Evolutionary conservation across 208 protist genomes (phyloP).

Genomic region (Trypanosoma scelopori): DNA sequence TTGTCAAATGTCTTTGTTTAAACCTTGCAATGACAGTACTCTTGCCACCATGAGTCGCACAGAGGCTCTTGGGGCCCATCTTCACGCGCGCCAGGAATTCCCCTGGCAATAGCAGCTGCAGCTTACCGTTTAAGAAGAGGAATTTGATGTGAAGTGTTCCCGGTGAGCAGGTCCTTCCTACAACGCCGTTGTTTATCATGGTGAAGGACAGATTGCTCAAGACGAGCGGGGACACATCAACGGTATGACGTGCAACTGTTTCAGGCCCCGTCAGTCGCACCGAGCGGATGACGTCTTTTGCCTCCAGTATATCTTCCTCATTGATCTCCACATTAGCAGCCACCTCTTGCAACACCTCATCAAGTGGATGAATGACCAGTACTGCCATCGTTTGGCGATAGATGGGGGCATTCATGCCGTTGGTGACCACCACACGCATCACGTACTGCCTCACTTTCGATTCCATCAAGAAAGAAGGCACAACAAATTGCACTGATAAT

Average conservation of each 20-base stretch:
- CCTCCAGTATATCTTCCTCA: slow-evolving; percentile 21
- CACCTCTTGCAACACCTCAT: slow-evolving; percentile 27
- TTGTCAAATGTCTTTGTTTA: slow-evolving; percentile 24
- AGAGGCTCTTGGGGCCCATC: slow-evolving; percentile 57
- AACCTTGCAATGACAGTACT: slow-evolving; percentile 39
- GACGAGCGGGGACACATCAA: slow-evolving; percentile 31
- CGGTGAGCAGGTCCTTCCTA: slow-evolving; percentile 43
- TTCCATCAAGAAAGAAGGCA: slow-evolving; percentile 25
- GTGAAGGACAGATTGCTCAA: slow-evolving; percentile 46
- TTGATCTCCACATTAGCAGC: slow-evolving; percentile 22
- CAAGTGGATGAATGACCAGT: slow-evolving; percentile 36
- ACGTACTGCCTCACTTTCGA: slow-evolving; percentile 9
- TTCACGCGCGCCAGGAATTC: slow-evolving; percentile 3
- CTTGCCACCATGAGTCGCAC: slow-evolving; percentile 37
- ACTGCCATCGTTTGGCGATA: slow-evolving; percentile 20
- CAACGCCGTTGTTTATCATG: slow-evolving; percentile 63
- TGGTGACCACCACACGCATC: slow-evolving; percentile 4
- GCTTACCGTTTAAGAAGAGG: slow-evolving; percentile 33
- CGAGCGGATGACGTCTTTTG: background rate
- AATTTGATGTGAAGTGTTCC: slow-evolving; percentile 40
- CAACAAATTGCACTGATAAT: slow-evolving; percentile 21
- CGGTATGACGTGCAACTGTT: slow-evolving; percentile 45
- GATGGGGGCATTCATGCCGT: background rate
- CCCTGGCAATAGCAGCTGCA: slow-evolving; percentile 37
- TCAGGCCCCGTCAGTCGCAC: slow-evolving; percentile 41